Base-by-base conservation (phyloP, 495 filamentous ascomycete genomes). In the Tuber calosporum region DNA sequence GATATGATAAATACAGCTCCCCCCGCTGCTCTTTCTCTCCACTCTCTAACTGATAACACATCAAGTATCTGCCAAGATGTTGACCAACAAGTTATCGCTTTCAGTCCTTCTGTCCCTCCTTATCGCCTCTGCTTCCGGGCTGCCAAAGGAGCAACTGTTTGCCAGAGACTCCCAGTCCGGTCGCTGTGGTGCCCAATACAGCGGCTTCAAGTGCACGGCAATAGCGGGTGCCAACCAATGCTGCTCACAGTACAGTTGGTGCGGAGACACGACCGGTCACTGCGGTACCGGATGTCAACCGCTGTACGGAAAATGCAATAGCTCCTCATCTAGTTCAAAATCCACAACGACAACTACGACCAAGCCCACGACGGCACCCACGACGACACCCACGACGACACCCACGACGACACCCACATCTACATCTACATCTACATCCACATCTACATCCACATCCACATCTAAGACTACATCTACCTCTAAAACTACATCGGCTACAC, bases 221-320 rank as follows among this genome's bases (percentile, higher is more conserved):
- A 8, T 48, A 67, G 37, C 53, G 20, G 22, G 38, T 19, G 2
- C 1, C 22, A 38, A 72, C 34, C 53, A 40, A 13, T 81, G 79
- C 68, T 80, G 79, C 39, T 81, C 79, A 9, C 71, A 77, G 48
- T 62, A 70, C 42, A 38, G 45, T 45, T 81, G 58, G 58, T 80
- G 79, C 39, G 79, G 79, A 15, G 72, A 81, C 67, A 73, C 69
- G 4, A 15, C 11, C 19, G 73, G 13, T 0, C 76, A 78, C 42
- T 81, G 79, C 74, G 78, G 73, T 67, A 26, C 68, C 58, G 76
- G 76, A 37, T 81, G 73, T 73, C 79, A 81, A 66, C 39, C 71
- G 4, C 62, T 20, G 11, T 81, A 75, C 34, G 79, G 79, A 2
- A 71, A 15, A 22, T 78, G 75, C 48, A 66, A 48, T 40, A 22